These are phyloP conservation scores for Erigeron canadensis DNA, from an alignment of 129 eudicot genomes.

Conservation along the genomic window DNA sequence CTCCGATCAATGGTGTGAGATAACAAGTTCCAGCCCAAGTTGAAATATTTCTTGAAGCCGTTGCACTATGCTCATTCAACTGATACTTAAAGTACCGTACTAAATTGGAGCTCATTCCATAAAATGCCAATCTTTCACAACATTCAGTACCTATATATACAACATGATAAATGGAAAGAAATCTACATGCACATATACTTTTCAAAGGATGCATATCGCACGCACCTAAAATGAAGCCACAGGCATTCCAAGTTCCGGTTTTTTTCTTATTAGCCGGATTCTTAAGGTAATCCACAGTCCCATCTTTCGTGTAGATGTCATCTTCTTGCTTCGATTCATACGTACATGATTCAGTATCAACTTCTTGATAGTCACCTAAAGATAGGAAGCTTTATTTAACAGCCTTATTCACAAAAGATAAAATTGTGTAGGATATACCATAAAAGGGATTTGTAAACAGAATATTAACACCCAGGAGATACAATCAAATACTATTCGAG, in stretches of 20 bases:
- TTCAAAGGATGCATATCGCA: not conserved
- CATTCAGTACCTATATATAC: constrained; percentile 61
- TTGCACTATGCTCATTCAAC: constrained; percentile 49
- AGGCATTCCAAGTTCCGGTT: constrained; percentile 89
- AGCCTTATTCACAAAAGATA: not conserved
- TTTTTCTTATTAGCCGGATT: constrained; percentile 56
- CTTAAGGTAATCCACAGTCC: constrained; percentile 55
- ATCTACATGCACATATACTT: not conserved
- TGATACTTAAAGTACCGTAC: constrained; percentile 54
- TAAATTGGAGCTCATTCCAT: constrained; percentile 72
- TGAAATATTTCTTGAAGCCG: constrained; percentile 60
- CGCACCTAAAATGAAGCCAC: constrained; percentile 66
- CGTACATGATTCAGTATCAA: constrained; percentile 28
- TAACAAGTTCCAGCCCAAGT: constrained; percentile 80
- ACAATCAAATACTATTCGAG: not conserved
- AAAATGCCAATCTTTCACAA: constrained; percentile 75
- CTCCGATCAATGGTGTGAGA: constrained; percentile 66
- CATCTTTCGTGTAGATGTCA: constrained; percentile 56
- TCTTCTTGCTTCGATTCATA: constrained; percentile 36
- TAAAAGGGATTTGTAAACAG: not conserved
- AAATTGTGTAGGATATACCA: not conserved
- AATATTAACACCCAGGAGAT: not conserved
- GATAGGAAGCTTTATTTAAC: not conserved
- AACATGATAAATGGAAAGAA: constrained; percentile 6
- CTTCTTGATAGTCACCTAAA: constrained; percentile 25